A percentile compares a stretch with the other conserved stretches of the same genome.
Conservation (phyloP, 1,284 basidiomycete species). For the Stygiomarasmius scandens region DNA sequence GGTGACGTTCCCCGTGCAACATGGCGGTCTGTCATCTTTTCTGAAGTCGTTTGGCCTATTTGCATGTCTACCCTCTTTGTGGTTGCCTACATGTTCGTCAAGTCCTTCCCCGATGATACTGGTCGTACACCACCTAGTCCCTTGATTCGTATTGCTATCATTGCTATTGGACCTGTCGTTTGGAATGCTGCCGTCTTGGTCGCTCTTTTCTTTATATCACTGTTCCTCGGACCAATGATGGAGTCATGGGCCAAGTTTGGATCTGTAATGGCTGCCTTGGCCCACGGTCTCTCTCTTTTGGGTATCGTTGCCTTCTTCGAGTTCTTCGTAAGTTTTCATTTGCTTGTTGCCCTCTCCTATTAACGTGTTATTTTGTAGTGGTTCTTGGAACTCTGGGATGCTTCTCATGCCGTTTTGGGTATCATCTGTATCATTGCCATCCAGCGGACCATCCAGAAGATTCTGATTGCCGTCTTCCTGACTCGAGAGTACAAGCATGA, state of each 20-base stretch:
- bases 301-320: slow-evolving; percentile 92
- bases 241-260: slow-evolving; percentile 87
- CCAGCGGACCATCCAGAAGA: slow-evolving; percentile 90
- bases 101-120: slow-evolving; percentile 77
- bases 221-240: slow-evolving; percentile 92
- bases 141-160: slow-evolving; percentile 89
- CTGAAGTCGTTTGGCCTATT: slow-evolving; percentile 86
- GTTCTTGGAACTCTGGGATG: slow-evolving; percentile 97
- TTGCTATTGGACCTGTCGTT: slow-evolving; percentile 92
- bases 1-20: slow-evolving; percentile 89
- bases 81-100: slow-evolving; percentile 89
- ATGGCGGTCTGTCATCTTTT: slow-evolving; percentile 84
- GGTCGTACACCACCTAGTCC: slow-evolving; percentile 70
- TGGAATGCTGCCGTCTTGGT: slow-evolving; percentile 94
- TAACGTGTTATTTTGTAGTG: slow-evolving; percentile 55
- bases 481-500: slow-evolving; percentile 97
- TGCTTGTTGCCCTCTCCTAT: neutral
- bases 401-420: slow-evolving; percentile 90
- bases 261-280: slow-evolving; percentile 87
- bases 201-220: slow-evolving; percentile 85
- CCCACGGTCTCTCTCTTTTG: slow-evolving; percentile 79
- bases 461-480: slow-evolving; percentile 90
- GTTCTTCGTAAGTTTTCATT: slow-evolving; percentile 76
- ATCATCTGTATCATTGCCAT: slow-evolving; percentile 85
- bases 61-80: slow-evolving; percentile 79